These are phyloP conservation scores for Phytophthora crassamura DNA, from an alignment of 352 stramenopile genomes.

Conservation along the genomic window DNA sequence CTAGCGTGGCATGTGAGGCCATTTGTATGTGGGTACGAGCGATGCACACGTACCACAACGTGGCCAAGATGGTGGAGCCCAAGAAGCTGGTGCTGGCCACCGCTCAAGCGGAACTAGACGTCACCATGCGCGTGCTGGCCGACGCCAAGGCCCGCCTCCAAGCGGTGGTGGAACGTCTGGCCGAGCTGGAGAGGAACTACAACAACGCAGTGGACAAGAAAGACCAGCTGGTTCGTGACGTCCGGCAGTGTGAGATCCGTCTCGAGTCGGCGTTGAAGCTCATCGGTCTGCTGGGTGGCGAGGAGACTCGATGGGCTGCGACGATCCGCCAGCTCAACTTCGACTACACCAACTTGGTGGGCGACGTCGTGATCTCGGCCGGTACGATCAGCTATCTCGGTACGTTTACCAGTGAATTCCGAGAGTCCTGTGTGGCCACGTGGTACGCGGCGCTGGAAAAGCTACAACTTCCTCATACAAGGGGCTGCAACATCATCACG, in stretches of 20 bases:
- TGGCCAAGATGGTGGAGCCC: constrained; percentile 93
- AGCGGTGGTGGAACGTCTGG: constrained; percentile 88
- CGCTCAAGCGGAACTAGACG: constrained; percentile 87
- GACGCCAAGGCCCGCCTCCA: constrained; percentile 84
- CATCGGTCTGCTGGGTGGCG: constrained; percentile 90
- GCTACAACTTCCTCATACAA: constrained; percentile 82
- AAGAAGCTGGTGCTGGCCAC: constrained; percentile 90
- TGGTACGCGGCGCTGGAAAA: constrained; percentile 87
- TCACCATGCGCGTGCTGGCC: constrained; percentile 88
- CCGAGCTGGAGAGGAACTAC: constrained; percentile 91
- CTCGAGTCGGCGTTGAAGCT: constrained; percentile 92
- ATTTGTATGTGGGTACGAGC: constrained; percentile 95
- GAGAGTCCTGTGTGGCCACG: constrained; percentile 77
- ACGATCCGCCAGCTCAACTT: constrained; percentile 83
- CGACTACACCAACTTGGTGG: constrained; percentile 90
- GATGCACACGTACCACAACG: constrained; percentile 94
- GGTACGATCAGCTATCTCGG: constrained; percentile 94
- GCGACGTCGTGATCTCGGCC: constrained; percentile 92
- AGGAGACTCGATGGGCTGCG: constrained; percentile 90
- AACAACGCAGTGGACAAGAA: constrained; percentile 90
- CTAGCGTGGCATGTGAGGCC: constrained; percentile 91
- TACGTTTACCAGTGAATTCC: constrained; percentile 94
- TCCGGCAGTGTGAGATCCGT: constrained; percentile 85
- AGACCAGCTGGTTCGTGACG: constrained; percentile 80
- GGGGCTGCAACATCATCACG: constrained; percentile 87